These are phyloP conservation scores for Fusarium buharicum DNA, from an alignment of 2,329 filamentous ascomycete species.

Conservation along the genomic window DNA sequence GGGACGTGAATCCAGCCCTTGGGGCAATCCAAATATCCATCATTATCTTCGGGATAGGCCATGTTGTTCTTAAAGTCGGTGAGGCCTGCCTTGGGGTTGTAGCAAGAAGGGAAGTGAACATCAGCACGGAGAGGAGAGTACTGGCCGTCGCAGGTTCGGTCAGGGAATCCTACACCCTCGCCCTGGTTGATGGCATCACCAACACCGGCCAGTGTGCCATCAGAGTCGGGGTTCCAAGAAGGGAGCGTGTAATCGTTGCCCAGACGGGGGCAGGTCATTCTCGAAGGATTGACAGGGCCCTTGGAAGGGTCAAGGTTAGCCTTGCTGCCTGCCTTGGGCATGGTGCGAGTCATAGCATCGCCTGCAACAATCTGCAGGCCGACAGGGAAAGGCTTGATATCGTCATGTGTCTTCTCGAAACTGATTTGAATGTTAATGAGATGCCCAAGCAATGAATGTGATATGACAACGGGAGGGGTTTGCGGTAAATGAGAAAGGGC, in stretches of 20 bases:
- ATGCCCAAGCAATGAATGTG: background rate
- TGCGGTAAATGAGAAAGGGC: background rate
- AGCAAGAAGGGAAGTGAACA: slow-evolving; percentile 79
- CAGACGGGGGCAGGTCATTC: slow-evolving; percentile 69
- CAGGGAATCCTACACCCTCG: slow-evolving; percentile 73
- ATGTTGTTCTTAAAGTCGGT: slow-evolving; percentile 72
- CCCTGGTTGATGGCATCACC: slow-evolving; percentile 64
- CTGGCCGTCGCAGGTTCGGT: slow-evolving; percentile 72
- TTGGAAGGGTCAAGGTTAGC: slow-evolving; percentile 62
- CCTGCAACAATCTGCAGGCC: slow-evolving; percentile 79
- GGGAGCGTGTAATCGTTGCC: slow-evolving; percentile 59
- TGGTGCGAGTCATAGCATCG: slow-evolving; percentile 66
- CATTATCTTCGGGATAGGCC: slow-evolving; percentile 65
- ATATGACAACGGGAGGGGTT: background rate
- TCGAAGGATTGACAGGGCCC: slow-evolving; percentile 63
- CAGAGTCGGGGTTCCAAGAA: slow-evolving; percentile 64
- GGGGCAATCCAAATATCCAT: slow-evolving; percentile 65
- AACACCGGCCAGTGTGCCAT: slow-evolving; percentile 66
- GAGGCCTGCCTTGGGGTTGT: slow-evolving; percentile 71
- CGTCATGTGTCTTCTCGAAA: slow-evolving; percentile 72
- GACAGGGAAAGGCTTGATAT: slow-evolving; percentile 74
- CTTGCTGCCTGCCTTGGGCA: slow-evolving; percentile 63
- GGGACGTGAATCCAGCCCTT: slow-evolving; percentile 64
- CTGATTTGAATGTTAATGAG: slow-evolving; percentile 45
- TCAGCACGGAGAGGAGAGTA: slow-evolving; percentile 72